Percentiles rank a stretch among this genome's conserved stretches.
phyloP scores from a whole-genome alignment of 352 stramenopile species.

The Globisporangium cylindrosporum region DNA sequence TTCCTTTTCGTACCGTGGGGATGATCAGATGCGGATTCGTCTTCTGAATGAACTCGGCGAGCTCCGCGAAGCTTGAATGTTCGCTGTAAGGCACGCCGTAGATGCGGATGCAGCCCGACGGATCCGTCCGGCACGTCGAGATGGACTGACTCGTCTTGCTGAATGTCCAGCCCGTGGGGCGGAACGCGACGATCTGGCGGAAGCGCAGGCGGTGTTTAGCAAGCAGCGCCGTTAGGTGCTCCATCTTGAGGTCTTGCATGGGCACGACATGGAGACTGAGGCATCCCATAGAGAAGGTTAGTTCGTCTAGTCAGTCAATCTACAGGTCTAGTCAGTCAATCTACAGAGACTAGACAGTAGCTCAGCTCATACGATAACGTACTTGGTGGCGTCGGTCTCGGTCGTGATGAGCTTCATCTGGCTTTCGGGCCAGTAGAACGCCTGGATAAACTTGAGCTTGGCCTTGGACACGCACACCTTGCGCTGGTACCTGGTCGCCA shows the following conservation, averaged over 20 bases:
- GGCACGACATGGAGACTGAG: constrained; percentile 90
- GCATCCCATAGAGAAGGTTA: not conserved
- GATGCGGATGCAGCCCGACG: constrained; percentile 81
- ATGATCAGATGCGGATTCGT: constrained; percentile 88
- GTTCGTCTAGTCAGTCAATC: constrained; percentile 9
- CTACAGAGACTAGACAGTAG: not conserved
- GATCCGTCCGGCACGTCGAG: constrained; percentile 76
- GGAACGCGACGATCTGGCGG: constrained; percentile 90
- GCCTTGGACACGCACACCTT: constrained; percentile 80
- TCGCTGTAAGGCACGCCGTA: constrained; percentile 97
- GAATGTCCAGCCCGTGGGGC: constrained; percentile 93
- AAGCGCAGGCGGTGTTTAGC: constrained; percentile 67
- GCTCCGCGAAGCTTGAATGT: constrained; percentile 94
- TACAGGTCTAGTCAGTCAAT: constrained; percentile 9
- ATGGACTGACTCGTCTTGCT: constrained; percentile 47
- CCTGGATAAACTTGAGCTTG: constrained; percentile 85
- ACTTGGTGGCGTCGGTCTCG: constrained; percentile 67
- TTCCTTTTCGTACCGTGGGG: constrained; percentile 69
- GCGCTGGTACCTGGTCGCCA: constrained; percentile 70
- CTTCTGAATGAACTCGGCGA: constrained; percentile 90
- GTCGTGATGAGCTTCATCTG: constrained; percentile 88
- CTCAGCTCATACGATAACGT: constrained; percentile 11
- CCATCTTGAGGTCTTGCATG: constrained; percentile 92
- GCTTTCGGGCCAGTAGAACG: constrained; percentile 81
- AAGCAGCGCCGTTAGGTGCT: constrained; percentile 73